phyloP scores from a whole-genome alignment of 805 yeast genomes.

The Wickerhamomyces pijperi region DNA sequence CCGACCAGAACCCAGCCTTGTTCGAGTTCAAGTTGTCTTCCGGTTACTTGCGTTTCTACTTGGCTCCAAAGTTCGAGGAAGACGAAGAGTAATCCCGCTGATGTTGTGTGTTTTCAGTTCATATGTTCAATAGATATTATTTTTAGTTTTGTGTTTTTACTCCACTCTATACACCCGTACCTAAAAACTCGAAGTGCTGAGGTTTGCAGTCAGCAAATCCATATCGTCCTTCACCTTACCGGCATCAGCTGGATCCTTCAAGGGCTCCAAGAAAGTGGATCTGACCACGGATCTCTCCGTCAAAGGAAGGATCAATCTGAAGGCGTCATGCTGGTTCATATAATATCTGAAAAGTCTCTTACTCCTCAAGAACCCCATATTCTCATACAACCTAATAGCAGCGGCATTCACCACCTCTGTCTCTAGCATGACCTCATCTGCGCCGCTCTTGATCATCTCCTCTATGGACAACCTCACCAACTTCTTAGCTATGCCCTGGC shows the following conservation, averaged over 20 bases:
- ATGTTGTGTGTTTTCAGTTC: not conserved
- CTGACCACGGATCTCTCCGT: constrained; percentile 46
- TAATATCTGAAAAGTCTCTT: constrained; percentile 81
- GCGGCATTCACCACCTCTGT: constrained; percentile 76
- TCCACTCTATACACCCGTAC: not conserved
- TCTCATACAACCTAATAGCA: constrained; percentile 61
- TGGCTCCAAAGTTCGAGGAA: constrained; percentile 96
- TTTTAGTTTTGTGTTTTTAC: no score
- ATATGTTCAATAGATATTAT: not conserved
- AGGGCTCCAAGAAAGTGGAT: constrained; percentile 36
- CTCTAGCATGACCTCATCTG: constrained; percentile 89
- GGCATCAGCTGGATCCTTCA: constrained; percentile 2
- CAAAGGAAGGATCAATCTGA: constrained; percentile 71
- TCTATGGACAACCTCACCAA: constrained; percentile 54
- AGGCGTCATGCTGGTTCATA: constrained; percentile 89
- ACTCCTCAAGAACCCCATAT: constrained; percentile 62
- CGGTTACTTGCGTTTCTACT: constrained; percentile 89
- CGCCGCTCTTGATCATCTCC: constrained; percentile 49
- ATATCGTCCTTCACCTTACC: not conserved
- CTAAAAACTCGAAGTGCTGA: not conserved
- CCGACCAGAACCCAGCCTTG: constrained; percentile 87
- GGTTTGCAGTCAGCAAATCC: not conserved
- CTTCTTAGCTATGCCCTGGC: constrained; percentile 70
- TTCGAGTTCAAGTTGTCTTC: constrained; percentile 86
- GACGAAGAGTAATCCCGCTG: no score